Evolutionary conservation across 2,329 filamentous ascomycete species (phyloP).

Genomic region (Cercospora zeina): DNA sequence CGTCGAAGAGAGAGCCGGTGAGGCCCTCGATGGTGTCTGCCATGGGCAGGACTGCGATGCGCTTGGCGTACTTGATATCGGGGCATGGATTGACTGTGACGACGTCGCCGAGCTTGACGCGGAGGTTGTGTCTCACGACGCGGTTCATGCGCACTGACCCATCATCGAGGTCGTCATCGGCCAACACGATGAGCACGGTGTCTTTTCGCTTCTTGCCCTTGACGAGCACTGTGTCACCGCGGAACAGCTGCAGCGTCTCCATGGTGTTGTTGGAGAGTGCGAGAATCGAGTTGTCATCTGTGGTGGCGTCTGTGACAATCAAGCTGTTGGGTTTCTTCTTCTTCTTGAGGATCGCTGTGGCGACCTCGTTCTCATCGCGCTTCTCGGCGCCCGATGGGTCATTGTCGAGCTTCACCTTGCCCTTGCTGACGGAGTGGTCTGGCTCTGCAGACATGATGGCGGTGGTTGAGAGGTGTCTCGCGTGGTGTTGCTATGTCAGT

Average conservation of each 20-base stretch:
- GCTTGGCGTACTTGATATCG: conserved; percentile 99
- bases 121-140: conserved; percentile 95
- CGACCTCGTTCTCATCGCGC: conserved; percentile 77
- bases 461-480: conserved; percentile 16
- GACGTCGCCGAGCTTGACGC: conserved; percentile 97
- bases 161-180: conserved; percentile 96
- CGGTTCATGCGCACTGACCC: conserved; percentile 97
- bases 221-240: conserved; percentile 94
- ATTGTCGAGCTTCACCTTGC: conserved; percentile 50
- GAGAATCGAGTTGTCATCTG: conserved; percentile 99
- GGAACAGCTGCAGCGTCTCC: conserved; percentile 97
- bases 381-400: conserved; percentile 41
- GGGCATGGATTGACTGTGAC: conserved; percentile 97
- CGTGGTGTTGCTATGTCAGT: conserved; percentile 22
- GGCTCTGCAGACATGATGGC: conserved; percentile 53
- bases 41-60: conserved; percentile 96
- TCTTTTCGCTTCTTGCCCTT: conserved; percentile 99
- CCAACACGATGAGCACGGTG: conserved; percentile 94
- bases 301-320: conserved; percentile 97
- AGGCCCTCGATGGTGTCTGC: conserved; percentile 97
- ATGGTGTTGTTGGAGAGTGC: conserved; percentile 98
- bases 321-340: conserved; percentile 99
- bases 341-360: conserved; percentile 98
- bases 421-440: conserved; percentile 46
- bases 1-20: conserved; percentile 96